These are phyloP conservation scores for Colletotrichum nymphaeae DNA, from an alignment of 2,329 filamentous ascomycete species.

Conservation along the genomic window DNA sequence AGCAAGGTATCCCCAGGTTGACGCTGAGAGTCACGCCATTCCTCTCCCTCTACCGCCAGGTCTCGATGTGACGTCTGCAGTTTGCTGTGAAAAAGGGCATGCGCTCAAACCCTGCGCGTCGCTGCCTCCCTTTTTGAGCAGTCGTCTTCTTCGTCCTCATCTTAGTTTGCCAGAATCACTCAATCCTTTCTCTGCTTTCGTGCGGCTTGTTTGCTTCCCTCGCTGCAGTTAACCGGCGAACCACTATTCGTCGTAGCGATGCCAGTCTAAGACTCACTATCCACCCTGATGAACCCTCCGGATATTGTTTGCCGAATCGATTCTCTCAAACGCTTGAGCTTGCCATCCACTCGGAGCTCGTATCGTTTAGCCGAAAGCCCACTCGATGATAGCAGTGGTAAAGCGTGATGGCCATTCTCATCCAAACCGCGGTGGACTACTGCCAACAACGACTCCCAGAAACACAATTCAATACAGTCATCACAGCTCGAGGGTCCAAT, in stretches of 20 bases:
- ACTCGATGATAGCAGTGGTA: too few relatives aligned
- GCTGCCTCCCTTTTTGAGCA: background rate
- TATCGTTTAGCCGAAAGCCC: background rate
- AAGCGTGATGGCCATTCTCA: too few relatives aligned
- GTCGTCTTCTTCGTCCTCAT: background rate
- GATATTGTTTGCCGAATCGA: background rate
- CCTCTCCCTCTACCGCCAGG: background rate
- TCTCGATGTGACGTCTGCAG: background rate
- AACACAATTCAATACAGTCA: too few relatives aligned
- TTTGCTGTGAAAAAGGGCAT: background rate
- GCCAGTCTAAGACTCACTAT: background rate
- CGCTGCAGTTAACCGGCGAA: background rate
- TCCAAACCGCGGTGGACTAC: too few relatives aligned
- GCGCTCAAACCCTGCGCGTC: background rate
- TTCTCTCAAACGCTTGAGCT: background rate
- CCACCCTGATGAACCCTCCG: background rate
- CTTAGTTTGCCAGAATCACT: background rate
- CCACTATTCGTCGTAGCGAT: background rate
- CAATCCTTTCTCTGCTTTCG: background rate
- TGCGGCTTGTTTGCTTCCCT: background rate
- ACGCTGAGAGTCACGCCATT: background rate
- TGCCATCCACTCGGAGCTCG: background rate
- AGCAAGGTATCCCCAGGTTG: background rate
- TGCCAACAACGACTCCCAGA: too few relatives aligned
- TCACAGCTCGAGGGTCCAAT: too few relatives aligned